Evolutionary conservation across 345 rosid genomes (phyloP).

Genomic region (Rhodamnia rubescens): DNA sequence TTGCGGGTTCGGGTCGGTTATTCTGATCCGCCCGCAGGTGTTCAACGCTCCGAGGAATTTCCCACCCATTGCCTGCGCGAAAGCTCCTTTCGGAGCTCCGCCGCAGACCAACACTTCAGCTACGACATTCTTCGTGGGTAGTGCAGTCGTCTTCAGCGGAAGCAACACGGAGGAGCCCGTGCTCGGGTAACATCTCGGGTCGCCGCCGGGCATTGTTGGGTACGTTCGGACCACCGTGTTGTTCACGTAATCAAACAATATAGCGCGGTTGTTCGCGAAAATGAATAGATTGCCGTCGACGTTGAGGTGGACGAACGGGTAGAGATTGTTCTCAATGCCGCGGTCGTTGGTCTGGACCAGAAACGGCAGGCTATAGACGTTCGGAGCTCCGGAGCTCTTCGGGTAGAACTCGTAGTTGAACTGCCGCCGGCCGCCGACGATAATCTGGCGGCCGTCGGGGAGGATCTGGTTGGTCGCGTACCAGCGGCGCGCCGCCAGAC

Average conservation of each 20-base stretch:
- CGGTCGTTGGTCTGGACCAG: slow-evolving; percentile 9
- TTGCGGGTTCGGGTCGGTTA: slow-evolving; percentile 27
- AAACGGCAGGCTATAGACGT: slow-evolving; percentile 8
- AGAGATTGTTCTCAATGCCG: slow-evolving; percentile 21
- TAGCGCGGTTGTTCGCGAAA: slow-evolving; percentile 36
- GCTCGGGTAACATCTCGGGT: slow-evolving; percentile 40
- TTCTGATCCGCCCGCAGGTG: slow-evolving; percentile 39
- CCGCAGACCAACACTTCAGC: slow-evolving; percentile 45
- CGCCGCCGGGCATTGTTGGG: slow-evolving; percentile 37
- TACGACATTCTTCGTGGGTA: background rate
- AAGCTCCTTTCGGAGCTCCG: slow-evolving; percentile 52
- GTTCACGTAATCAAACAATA: slow-evolving; percentile 24
- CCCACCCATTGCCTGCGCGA: background rate
- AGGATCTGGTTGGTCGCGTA: slow-evolving; percentile 23
- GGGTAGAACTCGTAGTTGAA: slow-evolving; percentile 21
- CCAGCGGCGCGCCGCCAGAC: slow-evolving; percentile 28
- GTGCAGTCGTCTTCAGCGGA: background rate
- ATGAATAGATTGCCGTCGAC: slow-evolving; percentile 35
- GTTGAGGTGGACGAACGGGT: slow-evolving; percentile 41
- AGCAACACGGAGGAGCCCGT: slow-evolving; percentile 46
- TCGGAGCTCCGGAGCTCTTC: slow-evolving; percentile 1
- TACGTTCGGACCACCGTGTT: slow-evolving; percentile 18
- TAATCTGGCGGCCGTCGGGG: slow-evolving; percentile 21
- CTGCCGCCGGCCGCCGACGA: slow-evolving; percentile 20
- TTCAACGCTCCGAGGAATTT: slow-evolving; percentile 15